Percentiles rank a stretch among this genome's conserved stretches.
phyloP scores from a whole-genome alignment of 1,284 basidiomycete genomes.

The Cryptococcus wingfieldii region DNA sequence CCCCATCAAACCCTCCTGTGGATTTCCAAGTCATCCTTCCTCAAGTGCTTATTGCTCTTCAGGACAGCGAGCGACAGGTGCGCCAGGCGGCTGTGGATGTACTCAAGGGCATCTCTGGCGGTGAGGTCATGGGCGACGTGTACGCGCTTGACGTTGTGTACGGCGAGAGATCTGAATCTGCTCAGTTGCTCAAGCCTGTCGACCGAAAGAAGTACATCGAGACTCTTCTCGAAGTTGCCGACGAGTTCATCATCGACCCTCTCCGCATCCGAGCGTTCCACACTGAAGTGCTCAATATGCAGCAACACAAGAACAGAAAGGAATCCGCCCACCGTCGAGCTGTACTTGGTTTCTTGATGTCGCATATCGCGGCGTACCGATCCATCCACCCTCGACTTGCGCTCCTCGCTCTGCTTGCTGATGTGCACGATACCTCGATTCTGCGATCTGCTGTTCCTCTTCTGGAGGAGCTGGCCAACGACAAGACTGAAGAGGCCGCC shows the following conservation, averaged over 20 bases:
- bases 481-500: conserved; percentile 16
- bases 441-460: conserved; percentile 61
- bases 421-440: conserved; percentile 63
- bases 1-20: conserved; percentile 14
- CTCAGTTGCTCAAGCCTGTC: conserved; percentile 74
- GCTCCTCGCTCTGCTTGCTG: conserved; percentile 60
- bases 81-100: conserved; percentile 65
- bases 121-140: conserved; percentile 52
- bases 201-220: conserved; percentile 68
- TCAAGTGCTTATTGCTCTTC: conserved; percentile 64
- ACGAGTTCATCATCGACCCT: conserved; percentile 68
- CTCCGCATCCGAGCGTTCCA: conserved; percentile 63
- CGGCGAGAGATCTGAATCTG: conserved; percentile 62
- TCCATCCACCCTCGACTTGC: conserved; percentile 55
- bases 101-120: conserved; percentile 49
- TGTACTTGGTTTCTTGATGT: conserved; percentile 73
- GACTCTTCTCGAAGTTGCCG: conserved; percentile 55
- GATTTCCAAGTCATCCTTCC: conserved; percentile 88
- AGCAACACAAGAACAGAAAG: conserved; percentile 57
- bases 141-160: conserved; percentile 83
- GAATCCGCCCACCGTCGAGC: conserved; percentile 65
- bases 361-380: conserved; percentile 68
- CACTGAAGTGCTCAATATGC: conserved; percentile 54
- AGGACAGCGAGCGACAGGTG: conserved; percentile 54
- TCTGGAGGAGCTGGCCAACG: conserved; percentile 43